Conservation (phyloP, 106 monocot genomes). For the Allium cepa region DNA sequence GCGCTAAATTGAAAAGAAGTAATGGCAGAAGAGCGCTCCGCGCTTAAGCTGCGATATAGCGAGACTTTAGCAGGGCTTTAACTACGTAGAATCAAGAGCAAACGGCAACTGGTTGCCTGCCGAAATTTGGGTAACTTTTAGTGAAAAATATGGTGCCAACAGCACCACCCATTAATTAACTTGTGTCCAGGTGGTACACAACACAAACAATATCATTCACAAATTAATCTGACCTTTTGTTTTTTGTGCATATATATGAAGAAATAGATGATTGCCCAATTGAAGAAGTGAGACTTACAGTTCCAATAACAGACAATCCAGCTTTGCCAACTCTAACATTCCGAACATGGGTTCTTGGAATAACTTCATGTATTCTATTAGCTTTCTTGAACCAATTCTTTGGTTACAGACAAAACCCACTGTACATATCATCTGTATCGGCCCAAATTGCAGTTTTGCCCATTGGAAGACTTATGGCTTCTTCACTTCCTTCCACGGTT, state of each 20-base stretch:
- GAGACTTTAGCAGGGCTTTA: no score
- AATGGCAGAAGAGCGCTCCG: no score
- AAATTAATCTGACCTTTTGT: no score
- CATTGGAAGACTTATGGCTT: conserved; percentile 17
- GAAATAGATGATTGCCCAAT: conserved; percentile 12
- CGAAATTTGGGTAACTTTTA: no score
- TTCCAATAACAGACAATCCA: conserved; percentile 18
- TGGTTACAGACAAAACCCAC: conserved; percentile 13
- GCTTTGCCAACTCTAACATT: conserved; percentile 18
- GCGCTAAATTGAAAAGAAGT: no score
- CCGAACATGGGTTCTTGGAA: conserved; percentile 20
- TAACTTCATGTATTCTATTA: conserved; percentile 12
- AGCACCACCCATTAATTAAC: no score
- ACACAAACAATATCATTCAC: no score
- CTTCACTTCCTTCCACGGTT: conserved; percentile 5
- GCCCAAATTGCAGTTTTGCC: conserved; percentile 23
- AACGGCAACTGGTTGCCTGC: no score
- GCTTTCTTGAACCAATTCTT: conserved; percentile 26
- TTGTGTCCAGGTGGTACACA: no score
- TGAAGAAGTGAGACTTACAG: conserved; percentile 21
- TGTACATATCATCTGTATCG: conserved; percentile 19
- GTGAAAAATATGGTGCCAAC: no score
- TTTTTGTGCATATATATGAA: background rate
- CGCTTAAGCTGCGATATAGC: no score
- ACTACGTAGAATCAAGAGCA: no score